Evolutionary conservation across 331 rosid species (phyloP), one percentile per base, ranked within the genome.

Genomic region (Cydonia oblonga): DNA sequence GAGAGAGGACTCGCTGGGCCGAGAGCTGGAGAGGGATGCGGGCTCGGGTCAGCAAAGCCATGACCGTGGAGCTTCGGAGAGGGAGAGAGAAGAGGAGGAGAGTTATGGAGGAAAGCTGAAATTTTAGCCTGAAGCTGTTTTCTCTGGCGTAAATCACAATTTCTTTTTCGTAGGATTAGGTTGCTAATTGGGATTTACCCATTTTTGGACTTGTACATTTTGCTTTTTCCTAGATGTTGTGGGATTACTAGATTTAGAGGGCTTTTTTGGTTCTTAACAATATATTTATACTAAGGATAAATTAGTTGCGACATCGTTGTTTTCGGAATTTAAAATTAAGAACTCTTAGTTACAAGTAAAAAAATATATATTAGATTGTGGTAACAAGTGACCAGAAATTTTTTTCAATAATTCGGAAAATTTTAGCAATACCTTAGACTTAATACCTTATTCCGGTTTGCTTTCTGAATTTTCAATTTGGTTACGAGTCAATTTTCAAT

Each of bases 21-120:
- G 72, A 74, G n/a, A 78, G 70, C 22, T 88, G 75, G 18, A 88
- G 88, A 4, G 92, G 87, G 53, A 81, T 14, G 71, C 91, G 86
- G 61, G 88, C 74, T 78, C 91, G 86, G 67, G 83, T 75, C 65
- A 87, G 72, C 59, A 87, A 82, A 76, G 97, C 90, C 66, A 80
- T 73, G 68, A n/a, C 49, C 49, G 22, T 11, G 38, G 22, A 30
- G 28, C 51, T n/a, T 32, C 74, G 56, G 26, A 4, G 20, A 14
- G 29, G 4, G 53, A 3, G 24, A 11, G 9, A n/a, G 26, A 61
- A 5, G 18, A 12, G 18, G 23, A 23, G 22, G 19, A 15, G 18
- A 22, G 52, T 30, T 32, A 30, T 32, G 15, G 23, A 23, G 10
- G 56, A 4, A 49, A 22, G 46, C 46, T n/a, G 26, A 44, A 68